Evolutionary conservation across 2,329 filamentous ascomycete species (phyloP).

Genomic region (Fusarium tanahbumbuense): DNA sequence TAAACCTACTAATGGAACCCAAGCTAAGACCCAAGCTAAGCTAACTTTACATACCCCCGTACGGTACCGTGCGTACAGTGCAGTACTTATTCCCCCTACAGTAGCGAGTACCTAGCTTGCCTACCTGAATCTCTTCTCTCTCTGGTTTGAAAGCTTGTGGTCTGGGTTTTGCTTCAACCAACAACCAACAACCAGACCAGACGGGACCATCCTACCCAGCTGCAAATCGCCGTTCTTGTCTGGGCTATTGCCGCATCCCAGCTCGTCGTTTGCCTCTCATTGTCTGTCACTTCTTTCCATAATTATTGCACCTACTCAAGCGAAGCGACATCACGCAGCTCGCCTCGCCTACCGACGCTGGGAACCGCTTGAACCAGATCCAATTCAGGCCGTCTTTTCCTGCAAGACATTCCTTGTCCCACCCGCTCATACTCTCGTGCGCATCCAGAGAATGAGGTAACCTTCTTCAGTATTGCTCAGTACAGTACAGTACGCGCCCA

Average conservation of each 20-base stretch:
- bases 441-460: slow-evolving; percentile 37
- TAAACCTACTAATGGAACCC: slow-evolving; percentile 24
- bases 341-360: slow-evolving; percentile 20
- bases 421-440: slow-evolving; percentile 13
- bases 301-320: slow-evolving; percentile 4
- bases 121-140: slow-evolving; percentile 10
- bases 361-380: slow-evolving; percentile 27
- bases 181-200: slow-evolving; percentile 8
- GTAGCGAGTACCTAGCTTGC: background rate
- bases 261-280: slow-evolving; percentile 16
- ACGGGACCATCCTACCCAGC: slow-evolving; percentile 15
- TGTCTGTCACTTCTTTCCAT: background rate
- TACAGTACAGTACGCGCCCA: slow-evolving; percentile 19
- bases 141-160: slow-evolving; percentile 15
- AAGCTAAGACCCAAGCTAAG: background rate
- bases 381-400: background rate
- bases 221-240: slow-evolving; percentile 34
- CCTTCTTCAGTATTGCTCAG: slow-evolving; percentile 11
- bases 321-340: slow-evolving; percentile 26
- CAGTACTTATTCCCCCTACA: background rate
- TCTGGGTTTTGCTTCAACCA: slow-evolving; percentile 12
- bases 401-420: slow-evolving; percentile 23
- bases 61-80: background rate
- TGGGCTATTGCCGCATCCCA: slow-evolving; percentile 20
- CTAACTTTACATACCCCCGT: background rate